A percentile compares a stretch with the other conserved stretches of the same genome.
phyloP scores from a whole-genome alignment of 2,329 filamentous ascomycete genomes.

The Phaeosphaeria sp. region DNA sequence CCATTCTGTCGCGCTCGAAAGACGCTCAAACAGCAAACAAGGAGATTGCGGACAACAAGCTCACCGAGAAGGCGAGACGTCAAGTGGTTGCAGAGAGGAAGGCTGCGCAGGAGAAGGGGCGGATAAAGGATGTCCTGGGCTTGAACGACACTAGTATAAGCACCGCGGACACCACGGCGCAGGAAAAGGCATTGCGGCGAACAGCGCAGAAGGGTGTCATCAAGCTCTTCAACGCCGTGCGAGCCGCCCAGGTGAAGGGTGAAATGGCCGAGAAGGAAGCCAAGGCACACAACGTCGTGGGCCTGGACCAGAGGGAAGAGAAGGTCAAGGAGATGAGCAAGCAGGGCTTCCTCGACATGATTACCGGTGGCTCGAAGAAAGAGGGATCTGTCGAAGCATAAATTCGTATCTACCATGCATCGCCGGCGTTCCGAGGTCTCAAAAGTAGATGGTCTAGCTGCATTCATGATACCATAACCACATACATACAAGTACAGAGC shows the following conservation, averaged over 20 bases:
- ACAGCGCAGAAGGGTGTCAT: slow-evolving; percentile 93
- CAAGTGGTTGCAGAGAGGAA: slow-evolving; percentile 83
- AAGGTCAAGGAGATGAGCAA: slow-evolving; percentile 96
- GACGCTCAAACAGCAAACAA: slow-evolving; percentile 75
- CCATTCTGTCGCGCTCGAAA: slow-evolving; percentile 85
- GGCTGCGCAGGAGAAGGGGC: slow-evolving; percentile 80
- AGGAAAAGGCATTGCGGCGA: slow-evolving; percentile 82
- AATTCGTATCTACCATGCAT: neutral
- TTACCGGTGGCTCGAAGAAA: slow-evolving; percentile 64
- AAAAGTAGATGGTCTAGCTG: slow-evolving; percentile 1
- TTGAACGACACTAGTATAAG: slow-evolving; percentile 59
- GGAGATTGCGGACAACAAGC: slow-evolving; percentile 74
- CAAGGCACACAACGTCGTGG: slow-evolving; percentile 76
- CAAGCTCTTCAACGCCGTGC: slow-evolving; percentile 94
- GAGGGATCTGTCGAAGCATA: slow-evolving; percentile 24
- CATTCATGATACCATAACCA: slow-evolving; percentile 9
- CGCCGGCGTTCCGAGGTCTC: neutral
- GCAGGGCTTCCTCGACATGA: slow-evolving; percentile 93
- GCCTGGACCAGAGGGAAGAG: slow-evolving; percentile 80
- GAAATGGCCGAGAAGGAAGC: slow-evolving; percentile 75
- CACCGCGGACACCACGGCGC: slow-evolving; percentile 65
- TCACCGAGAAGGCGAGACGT: slow-evolving; percentile 81
- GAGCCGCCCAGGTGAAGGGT: slow-evolving; percentile 89
- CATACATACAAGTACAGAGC: slow-evolving; percentile 1
- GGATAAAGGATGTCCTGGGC: slow-evolving; percentile 84